Conservation (phyloP, 73 alveolate genomes). For the Paraurostyla sp. region DNA sequence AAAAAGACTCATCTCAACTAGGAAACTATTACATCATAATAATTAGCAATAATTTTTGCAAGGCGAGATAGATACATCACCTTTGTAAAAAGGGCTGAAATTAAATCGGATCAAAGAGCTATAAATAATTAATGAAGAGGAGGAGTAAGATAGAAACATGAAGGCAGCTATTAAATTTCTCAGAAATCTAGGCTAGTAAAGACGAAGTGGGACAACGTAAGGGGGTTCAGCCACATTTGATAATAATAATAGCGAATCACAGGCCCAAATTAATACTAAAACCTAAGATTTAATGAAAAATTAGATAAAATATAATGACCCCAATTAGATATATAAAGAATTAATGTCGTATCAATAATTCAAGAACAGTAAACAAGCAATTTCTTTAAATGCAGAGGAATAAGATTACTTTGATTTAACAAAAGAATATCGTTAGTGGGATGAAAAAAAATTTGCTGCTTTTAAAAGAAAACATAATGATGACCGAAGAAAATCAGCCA, state of each 20-base stretch:
- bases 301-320: too few species aligned
- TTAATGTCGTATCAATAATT: too few species aligned
- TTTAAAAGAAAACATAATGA: background rate
- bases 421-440: conserved; percentile 5
- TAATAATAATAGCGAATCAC: background rate
- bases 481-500: background rate
- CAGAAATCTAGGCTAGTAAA: conserved; percentile 2
- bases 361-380: background rate
- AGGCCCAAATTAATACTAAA: background rate
- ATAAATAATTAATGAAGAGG: background rate
- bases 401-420: conserved; percentile 1
- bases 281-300: background rate
- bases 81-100: background rate
- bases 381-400: conserved; percentile 1
- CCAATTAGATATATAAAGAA: too few species aligned
- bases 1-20: background rate
- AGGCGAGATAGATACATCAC: too few species aligned
- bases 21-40: background rate
- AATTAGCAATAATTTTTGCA: background rate
- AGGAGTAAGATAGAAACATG: conserved; percentile 3
- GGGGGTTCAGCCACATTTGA: too few species aligned
- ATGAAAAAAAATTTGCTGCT: conserved; percentile 16
- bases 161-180: conserved; percentile 8
- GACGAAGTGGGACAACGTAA: background rate
- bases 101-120: background rate